Evolutionary conservation across 2,329 filamentous ascomycete genomes (phyloP).

Genomic region (Beauveria asiatica): DNA sequence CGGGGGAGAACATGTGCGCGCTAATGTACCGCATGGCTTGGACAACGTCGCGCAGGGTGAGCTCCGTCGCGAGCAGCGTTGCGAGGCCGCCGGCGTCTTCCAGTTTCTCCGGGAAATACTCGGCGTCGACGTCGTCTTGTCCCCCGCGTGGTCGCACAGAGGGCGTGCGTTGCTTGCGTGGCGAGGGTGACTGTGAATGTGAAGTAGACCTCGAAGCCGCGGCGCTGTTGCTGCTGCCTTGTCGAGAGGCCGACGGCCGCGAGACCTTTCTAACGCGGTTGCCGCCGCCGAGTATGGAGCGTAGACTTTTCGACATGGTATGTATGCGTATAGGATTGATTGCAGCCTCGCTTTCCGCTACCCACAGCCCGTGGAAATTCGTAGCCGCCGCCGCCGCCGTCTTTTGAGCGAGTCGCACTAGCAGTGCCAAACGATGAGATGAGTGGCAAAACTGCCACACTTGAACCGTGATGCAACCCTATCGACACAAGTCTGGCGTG

Average conservation of each 20-base stretch:
- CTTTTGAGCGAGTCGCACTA: not conserved
- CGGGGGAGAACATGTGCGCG: constrained; percentile 52
- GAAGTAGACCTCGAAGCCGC: not conserved
- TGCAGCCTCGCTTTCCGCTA: not conserved
- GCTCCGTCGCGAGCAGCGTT: constrained; percentile 43
- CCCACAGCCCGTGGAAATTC: no score
- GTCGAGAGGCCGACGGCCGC: constrained; percentile 12
- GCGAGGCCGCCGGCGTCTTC: constrained; percentile 55
- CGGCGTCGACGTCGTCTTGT: constrained; percentile 18
- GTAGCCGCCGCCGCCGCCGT: no score
- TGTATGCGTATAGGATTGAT: constrained; percentile 3
- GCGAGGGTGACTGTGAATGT: constrained; percentile 10
- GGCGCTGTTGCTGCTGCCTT: constrained; percentile 1
- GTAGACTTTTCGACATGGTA: constrained; percentile 26
- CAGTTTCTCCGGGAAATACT: constrained; percentile 38
- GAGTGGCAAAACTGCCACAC: not conserved
- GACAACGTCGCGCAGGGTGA: constrained; percentile 51
- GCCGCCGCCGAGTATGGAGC: constrained; percentile 30
- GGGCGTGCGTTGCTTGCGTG: constrained; percentile 4
- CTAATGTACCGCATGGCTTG: constrained; percentile 58
- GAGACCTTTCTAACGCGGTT: constrained; percentile 26
- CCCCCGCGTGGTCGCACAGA: constrained; percentile 18
- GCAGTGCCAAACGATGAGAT: not conserved
- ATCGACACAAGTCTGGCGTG: not conserved
- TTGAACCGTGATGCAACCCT: not conserved